Base-by-base conservation (phyloP, 2,329 filamentous ascomycete species). In the Ramularia collo-cygni region DNA sequence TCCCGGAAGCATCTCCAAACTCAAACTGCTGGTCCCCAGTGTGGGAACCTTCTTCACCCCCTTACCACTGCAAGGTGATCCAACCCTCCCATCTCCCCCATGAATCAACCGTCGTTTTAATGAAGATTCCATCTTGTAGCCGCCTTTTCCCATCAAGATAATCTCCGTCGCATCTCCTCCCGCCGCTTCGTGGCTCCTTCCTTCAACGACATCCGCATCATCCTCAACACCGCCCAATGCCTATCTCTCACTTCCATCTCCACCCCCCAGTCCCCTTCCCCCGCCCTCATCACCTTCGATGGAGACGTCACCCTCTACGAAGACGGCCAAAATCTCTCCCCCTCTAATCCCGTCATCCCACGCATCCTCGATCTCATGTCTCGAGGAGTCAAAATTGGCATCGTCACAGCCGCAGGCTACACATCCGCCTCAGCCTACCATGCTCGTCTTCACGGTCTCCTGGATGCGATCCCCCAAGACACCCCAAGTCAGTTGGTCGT, bases 361-460 rank as follows among this genome's bases (percentile, higher is more conserved):
- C 72, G 76, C 8, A 75, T 81, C 33, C 55, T 80, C 40, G 79
- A 81, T 46, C 78, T 98, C 12, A 76, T 98, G 53, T 73, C 72
- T 33, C 80, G 81, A 51, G 81, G 83, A 44, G 85, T 90, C 49
- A 84, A 83, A 52, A 82, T 98, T 52, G 92, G 89, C 36, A 96
- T 98, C 57, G 92, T 98, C 37, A 98, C 92, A 1, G 92, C 92
- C 1, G 92, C 92, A 1, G 92, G 92, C 13, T 98, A 98, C 67
- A 90, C 86, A 10, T 16, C 16, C 13, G 31, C 10, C 16, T n/a
- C 2, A 4, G 15, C 17, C 16, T 98, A 98, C 70, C 89, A 94
- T 60, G 79, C 77, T 14, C 83, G 92, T 12, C 76, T 98, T 1
- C 80, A 88, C 60, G 92, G 92, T 1, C 76, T 98, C 0, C 75